Evolutionary conservation across 2,329 filamentous ascomycete species (phyloP), one percentile per base, ranked within the genome.

Genomic region (Colletotrichum paranaense): DNA sequence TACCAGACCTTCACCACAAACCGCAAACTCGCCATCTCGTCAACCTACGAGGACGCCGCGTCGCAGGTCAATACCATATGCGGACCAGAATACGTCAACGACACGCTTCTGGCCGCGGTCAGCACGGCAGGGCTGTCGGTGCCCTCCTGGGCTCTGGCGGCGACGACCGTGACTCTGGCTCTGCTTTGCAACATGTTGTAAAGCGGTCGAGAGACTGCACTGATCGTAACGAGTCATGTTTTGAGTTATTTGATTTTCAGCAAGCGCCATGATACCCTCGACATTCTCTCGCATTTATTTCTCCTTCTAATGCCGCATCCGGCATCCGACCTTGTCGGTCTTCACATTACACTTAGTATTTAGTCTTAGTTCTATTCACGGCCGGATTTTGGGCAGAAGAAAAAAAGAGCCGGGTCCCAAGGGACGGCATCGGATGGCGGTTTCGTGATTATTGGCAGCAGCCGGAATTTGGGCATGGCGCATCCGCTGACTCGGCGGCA

Each of bases 11-110:
- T 92, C 35, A 91, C 94, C 0, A 86, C 88, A 16, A 90, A 95
- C 77, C 86, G 89, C 46, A 88, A 86, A 4, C 91, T 93, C 76
- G 89, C 91, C 8, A 88, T 98, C 59, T 89, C 89, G 30, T 81
- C 85, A 19, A 93, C 92, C 0, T 98, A 98, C 80, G 83, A 88
- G 6, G 78, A 84, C 11, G 95, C 95, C 0, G 95, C 96, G 0
- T 83, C 88, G 74, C 89, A 93, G 78, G 88, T 98, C 64, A 93
- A 98, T 79, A 85, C 90, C 12, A 86, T 87, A 3, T 93, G 91
- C 77, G 91, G 91, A 0, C 81, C 85, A 0, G 81, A 80, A 16
- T 93, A 91, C 76, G 88, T 89, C 73, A 92, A 91, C 75, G 82
- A 84, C 53, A 88, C 86, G n/a, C 79, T 92, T 3, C 85, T 88